These are phyloP conservation scores for Pouteria campechiana DNA, from an alignment of 179 eudicot genomes.

Conservation along the genomic window DNA sequence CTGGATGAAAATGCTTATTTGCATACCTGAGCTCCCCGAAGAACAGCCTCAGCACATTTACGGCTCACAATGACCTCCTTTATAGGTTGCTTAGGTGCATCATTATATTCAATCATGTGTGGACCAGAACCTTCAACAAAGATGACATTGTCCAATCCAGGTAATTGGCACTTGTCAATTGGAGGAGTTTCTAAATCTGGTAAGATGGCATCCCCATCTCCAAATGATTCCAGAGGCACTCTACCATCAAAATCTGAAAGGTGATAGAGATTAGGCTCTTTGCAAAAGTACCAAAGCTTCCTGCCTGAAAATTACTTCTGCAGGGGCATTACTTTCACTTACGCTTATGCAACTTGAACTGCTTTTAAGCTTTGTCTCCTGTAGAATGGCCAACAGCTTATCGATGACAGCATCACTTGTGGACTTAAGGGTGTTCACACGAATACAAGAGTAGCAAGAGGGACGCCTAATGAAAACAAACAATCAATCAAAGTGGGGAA, in stretches of 20 bases:
- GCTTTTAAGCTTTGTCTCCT: slow-evolving; percentile 13
- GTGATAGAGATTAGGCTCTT: slow-evolving; percentile 1
- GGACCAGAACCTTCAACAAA: slow-evolving; percentile 89
- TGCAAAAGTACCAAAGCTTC: not conserved
- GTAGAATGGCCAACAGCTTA: slow-evolving; percentile 38
- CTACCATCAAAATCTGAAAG: not conserved
- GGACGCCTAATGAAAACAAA: slow-evolving; percentile 47
- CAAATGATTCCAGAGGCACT: not conserved
- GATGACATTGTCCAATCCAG: slow-evolving; percentile 71
- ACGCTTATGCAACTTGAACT: slow-evolving; percentile 2
- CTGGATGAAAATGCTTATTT: too few species aligned
- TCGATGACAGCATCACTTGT: slow-evolving; percentile 58
- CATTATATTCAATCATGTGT: slow-evolving; percentile 42
- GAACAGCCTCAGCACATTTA: slow-evolving; percentile 96
- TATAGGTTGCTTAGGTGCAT: slow-evolving; percentile 31
- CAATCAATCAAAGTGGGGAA: not conserved
- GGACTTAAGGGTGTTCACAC: slow-evolving; percentile 70
- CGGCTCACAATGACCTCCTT: slow-evolving; percentile 94
- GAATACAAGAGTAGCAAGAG: slow-evolving; percentile 79
- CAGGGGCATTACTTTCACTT: slow-evolving; percentile 1
- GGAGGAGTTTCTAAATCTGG: slow-evolving; percentile 5
- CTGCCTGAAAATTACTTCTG: not conserved
- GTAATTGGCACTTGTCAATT: slow-evolving; percentile 65
- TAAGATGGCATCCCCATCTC: not conserved
- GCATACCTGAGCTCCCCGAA: slow-evolving; percentile 88